These are phyloP conservation scores for Geotrichum klebahnii DNA, from an alignment of 1,139 yeast species.

Conservation along the genomic window DNA sequence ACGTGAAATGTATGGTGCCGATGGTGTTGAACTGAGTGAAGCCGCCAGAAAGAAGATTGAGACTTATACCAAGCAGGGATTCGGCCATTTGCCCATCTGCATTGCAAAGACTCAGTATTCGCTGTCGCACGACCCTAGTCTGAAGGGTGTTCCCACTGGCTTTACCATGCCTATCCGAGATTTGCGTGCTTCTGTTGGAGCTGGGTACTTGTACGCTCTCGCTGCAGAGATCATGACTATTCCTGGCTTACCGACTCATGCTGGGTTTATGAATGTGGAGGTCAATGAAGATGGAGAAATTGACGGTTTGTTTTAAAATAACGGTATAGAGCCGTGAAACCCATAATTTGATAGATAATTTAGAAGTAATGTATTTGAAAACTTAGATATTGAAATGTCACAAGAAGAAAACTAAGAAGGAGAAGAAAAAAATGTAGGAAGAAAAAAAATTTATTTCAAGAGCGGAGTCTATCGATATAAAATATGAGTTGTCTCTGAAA, in stretches of 20 bases:
- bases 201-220: conserved; percentile 91
- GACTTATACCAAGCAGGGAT: conserved; percentile 82
- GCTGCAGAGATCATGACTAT: conserved; percentile 97
- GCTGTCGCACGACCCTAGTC: conserved; percentile 83
- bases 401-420: too few species aligned
- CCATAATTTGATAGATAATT: too few species aligned
- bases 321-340: too few species aligned
- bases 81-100: conserved; percentile 88
- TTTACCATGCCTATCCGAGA: conserved; percentile 93
- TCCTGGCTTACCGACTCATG: conserved; percentile 94
- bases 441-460: background rate
- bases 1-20: conserved; percentile 91
- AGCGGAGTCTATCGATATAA: background rate
- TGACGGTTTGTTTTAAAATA: conserved; percentile 80
- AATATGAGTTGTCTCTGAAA: background rate
- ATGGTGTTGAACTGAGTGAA: conserved; percentile 78
- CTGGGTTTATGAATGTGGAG: conserved; percentile 96
- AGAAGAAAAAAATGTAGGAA: too few species aligned
- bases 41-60: conserved; percentile 83
- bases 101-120: conserved; percentile 98
- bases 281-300: conserved; percentile 89
- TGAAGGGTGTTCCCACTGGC: conserved; percentile 96
- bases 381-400: too few species aligned
- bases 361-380: too few species aligned
- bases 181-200: conserved; percentile 91